Percentiles rank a stretch among this genome's conserved stretches.
Evolutionary conservation across 495 filamentous ascomycete species (phyloP).

Genomic region (Penicillium pancosmium): DNA sequence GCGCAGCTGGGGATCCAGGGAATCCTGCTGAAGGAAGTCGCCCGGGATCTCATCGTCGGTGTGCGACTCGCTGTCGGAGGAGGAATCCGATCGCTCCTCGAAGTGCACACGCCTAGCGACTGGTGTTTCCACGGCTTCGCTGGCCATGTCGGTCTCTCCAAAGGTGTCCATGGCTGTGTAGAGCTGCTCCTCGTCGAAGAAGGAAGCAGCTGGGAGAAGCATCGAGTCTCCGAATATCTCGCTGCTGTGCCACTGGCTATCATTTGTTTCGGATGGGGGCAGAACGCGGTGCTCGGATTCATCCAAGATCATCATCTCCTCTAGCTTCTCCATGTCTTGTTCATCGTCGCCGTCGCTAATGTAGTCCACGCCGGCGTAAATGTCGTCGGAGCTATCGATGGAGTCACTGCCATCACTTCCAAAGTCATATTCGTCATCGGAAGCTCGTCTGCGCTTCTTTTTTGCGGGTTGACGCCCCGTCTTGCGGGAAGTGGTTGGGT

Average conservation of each 20-base stretch:
- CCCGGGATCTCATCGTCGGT: slow-evolving; percentile 66
- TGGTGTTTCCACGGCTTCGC: slow-evolving; percentile 46
- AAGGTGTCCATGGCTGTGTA: slow-evolving; percentile 51
- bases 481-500: slow-evolving; percentile 42
- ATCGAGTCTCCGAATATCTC: slow-evolving; percentile 53
- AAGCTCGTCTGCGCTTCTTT: slow-evolving; percentile 51
- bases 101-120: slow-evolving; percentile 55
- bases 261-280: slow-evolving; percentile 33
- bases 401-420: slow-evolving; percentile 39
- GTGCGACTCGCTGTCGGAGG: slow-evolving; percentile 54
- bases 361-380: slow-evolving; percentile 75
- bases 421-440: slow-evolving; percentile 64
- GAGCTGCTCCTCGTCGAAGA: slow-evolving; percentile 56
- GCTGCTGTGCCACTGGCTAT: slow-evolving; percentile 63
- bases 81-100: slow-evolving; percentile 51
- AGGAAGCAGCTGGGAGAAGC: slow-evolving; percentile 48
- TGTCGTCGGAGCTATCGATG: slow-evolving; percentile 59
- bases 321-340: slow-evolving; percentile 67
- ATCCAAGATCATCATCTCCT: slow-evolving; percentile 72
- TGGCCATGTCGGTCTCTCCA: slow-evolving; percentile 46
- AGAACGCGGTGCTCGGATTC: slow-evolving; percentile 46
- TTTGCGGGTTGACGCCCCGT: slow-evolving; percentile 43
- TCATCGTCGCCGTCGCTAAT: slow-evolving; percentile 79
- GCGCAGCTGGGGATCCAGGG: slow-evolving; percentile 68
- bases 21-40: slow-evolving; percentile 72